Evolutionary conservation across 345 rosid species (phyloP), one percentile per base, ranked within the genome.

Genomic region (Citrus trifoliata): DNA sequence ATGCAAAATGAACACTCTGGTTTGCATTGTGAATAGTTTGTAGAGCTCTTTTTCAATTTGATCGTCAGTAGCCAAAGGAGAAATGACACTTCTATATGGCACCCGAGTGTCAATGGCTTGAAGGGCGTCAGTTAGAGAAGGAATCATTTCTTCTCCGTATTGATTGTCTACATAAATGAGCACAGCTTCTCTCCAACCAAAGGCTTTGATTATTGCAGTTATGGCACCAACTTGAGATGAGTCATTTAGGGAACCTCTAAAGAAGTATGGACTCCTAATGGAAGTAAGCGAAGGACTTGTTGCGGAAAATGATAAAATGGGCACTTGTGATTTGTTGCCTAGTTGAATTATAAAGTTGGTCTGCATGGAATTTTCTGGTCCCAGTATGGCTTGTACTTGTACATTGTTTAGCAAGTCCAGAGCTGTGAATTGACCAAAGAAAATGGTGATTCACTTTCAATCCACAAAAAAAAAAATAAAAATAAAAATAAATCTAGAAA

Each of bases 1-100:
- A 62, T 90, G 95, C 24, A 92, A 85, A 2, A 88, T 68, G 40
- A 91, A 91, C 0, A 91, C 95, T 80, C 92, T 80, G 0, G 92
- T 90, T 19, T 81, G 84, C 88, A 78, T 84, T 7, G 74, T 82
- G 89, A 83, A 85, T 79, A 88, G 42, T 73, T 87, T 90, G 53
- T 81, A 80, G 27, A 91, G 89, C 87, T 91, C 93, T 27, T 56
- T 2, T 0, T 53, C 61, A 60, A 90, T 88, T 71, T 88, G 88
- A 67, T 33, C 80, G 42, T 92, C 85, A 0, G 86, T 78, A 1
- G 91, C 92, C 5, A 62, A 73, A 3, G 73, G 83, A 67, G 85
- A 61, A 28, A 91, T 91, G 4, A 71, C 83, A 2, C 90, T 83
- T 40, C 88, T 73, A 62, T 89, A 86, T 2, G 95, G 87, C 59